These are phyloP conservation scores for Magnolia officinalis DNA, from an alignment of 164 flowering plant species.

Conservation along the genomic window DNA sequence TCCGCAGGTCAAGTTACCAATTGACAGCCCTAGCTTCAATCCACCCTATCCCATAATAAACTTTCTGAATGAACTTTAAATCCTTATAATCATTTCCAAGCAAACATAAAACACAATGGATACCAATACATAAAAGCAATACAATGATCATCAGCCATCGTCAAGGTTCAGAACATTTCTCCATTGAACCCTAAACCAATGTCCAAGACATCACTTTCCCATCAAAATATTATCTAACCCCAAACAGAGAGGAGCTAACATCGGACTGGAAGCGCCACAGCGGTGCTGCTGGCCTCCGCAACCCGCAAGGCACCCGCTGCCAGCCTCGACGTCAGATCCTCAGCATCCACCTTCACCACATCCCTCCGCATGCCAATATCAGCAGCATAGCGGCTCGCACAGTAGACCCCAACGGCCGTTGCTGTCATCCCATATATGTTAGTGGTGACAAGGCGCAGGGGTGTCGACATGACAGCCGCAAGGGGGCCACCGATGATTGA, in stretches of 20 bases:
- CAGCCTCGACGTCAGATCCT: slow-evolving; percentile 29
- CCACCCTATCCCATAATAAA: no score
- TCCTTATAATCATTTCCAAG: no score
- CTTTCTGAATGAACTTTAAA: no score
- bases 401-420: slow-evolving; percentile 28
- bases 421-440: slow-evolving; percentile 30
- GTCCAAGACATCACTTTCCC: no score
- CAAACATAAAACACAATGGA: no score
- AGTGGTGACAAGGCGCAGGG: slow-evolving; percentile 25
- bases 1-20: no score
- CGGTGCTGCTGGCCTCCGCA: not conserved
- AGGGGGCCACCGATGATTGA: slow-evolving; percentile 29
- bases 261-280: not conserved
- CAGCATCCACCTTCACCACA: slow-evolving; percentile 33
- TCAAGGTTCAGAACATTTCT: no score
- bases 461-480: slow-evolving; percentile 31
- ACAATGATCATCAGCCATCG: no score
- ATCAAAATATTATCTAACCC: no score
- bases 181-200: no score
- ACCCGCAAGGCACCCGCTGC: slow-evolving; percentile 19
- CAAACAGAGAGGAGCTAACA: not conserved
- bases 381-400: slow-evolving; percentile 32
- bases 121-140: no score
- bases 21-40: no score
- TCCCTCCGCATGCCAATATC: slow-evolving; percentile 37